phyloP scores from a whole-genome alignment of 148 eudicot genomes.

The Polygonum aviculare region DNA sequence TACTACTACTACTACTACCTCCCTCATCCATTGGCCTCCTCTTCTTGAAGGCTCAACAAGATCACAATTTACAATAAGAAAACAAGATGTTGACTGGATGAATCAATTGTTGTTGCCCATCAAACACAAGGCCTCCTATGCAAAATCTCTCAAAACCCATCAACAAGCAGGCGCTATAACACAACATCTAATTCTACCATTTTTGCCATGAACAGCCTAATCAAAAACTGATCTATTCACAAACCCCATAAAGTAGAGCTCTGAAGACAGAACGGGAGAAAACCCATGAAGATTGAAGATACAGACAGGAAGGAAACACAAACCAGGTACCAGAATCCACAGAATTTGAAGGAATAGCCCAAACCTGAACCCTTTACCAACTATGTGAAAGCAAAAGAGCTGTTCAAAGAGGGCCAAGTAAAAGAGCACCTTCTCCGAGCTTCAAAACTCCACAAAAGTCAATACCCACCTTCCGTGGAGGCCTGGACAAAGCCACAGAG shows the following conservation, averaged over 20 bases:
- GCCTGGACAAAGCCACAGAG: conserved; percentile 14
- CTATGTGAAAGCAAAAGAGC: neutral
- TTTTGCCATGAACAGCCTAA: neutral
- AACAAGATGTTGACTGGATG: conserved; percentile 8
- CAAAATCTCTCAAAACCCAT: conserved; percentile 25
- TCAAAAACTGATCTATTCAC: neutral
- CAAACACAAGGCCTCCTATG: conserved; percentile 18
- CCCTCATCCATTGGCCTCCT: conserved; percentile 59
- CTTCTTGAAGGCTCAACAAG: conserved; percentile 11
- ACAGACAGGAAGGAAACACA: neutral
- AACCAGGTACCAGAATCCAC: neutral
- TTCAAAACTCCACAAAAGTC: conserved; percentile 8
- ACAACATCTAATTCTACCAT: neutral
- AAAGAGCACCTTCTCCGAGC: neutral
- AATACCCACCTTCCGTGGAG: conserved; percentile 5
- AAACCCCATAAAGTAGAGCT: neutral
- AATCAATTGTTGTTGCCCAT: conserved; percentile 7
- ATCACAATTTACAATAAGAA: conserved; percentile 9
- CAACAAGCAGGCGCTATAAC: conserved; percentile 13
- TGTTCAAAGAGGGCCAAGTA: conserved; percentile 2
- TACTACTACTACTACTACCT: conserved; percentile 14
- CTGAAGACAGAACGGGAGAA: neutral
- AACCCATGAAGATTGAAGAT: neutral
- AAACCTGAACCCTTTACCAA: neutral
- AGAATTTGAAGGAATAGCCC: neutral